Evolutionary conservation across 441 rosid species (phyloP).

Genomic region (Viola pubescens): DNA sequence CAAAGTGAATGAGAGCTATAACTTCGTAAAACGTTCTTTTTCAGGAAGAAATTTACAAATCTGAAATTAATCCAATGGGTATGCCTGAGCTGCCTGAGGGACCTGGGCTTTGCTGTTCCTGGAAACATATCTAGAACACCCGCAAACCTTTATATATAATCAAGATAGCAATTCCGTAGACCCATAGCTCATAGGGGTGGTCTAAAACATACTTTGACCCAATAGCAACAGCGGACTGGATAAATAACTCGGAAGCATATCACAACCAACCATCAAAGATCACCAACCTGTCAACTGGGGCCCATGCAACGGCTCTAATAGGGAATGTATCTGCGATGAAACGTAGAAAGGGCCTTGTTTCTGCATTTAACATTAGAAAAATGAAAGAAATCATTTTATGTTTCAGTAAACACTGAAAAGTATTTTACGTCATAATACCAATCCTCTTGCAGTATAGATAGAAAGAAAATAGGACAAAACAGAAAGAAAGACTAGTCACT

Average conservation of each 20-base stretch:
- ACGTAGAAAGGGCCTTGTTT: conserved; percentile 76
- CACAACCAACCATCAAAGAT: conserved; percentile 5
- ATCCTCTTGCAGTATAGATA: conserved; percentile 1
- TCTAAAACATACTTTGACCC: no score
- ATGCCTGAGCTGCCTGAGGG: no score
- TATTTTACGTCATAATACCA: background rate
- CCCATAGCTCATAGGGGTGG: no score
- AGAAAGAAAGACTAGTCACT: conserved; percentile 9
- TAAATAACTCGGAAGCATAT: background rate
- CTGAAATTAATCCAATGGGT: no score
- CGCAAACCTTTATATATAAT: no score
- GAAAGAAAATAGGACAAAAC: background rate
- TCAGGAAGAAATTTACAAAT: no score
- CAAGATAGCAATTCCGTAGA: no score
- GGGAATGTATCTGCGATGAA: conserved; percentile 81
- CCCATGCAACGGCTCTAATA: conserved; percentile 88
- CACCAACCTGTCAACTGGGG: conserved; percentile 68
- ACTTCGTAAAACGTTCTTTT: no score
- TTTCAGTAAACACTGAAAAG: no score
- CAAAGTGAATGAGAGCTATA: no score
- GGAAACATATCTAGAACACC: no score
- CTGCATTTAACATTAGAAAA: conserved; percentile 35
- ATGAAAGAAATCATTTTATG: conserved; percentile 5
- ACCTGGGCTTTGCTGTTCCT: no score
- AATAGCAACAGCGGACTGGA: background rate